Percentiles rank a stretch among this genome's conserved stretches.
These are phyloP conservation scores for Chlorella ohadii DNA, from an alignment of 139 green algal genomes.

Conservation along the genomic window DNA sequence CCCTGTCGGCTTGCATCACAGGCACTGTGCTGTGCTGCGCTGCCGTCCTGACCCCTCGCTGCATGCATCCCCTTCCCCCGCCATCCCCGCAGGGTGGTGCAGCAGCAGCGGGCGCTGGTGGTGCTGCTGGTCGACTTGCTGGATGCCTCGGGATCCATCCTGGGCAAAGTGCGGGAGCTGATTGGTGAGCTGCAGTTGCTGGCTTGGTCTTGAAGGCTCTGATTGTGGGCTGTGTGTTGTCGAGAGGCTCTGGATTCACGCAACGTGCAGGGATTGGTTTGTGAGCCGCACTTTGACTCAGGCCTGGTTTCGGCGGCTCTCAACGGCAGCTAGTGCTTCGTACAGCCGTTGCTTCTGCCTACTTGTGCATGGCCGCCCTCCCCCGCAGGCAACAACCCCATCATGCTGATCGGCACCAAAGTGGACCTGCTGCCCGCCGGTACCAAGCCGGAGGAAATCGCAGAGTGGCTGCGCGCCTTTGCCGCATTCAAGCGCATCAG, in stretches of 20 bases:
- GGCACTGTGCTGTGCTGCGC: not conserved
- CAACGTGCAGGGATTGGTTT: too few relatives aligned
- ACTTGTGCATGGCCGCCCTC: too few relatives aligned
- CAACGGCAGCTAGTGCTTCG: too few relatives aligned
- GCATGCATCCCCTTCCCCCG: not conserved
- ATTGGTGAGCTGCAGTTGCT: constrained; percentile 44
- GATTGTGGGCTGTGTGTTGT: not conserved
- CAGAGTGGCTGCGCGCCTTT: constrained; percentile 78
- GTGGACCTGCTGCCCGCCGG: constrained; percentile 88
- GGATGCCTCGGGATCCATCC: constrained; percentile 82
- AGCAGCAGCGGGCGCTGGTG: constrained; percentile 63
- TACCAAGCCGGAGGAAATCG: constrained; percentile 56
- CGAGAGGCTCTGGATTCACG: too few relatives aligned
- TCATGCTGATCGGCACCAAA: constrained; percentile 95
- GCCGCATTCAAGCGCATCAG: constrained; percentile 72
- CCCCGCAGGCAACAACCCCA: constrained; percentile 89
- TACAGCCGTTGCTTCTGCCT: too few relatives aligned
- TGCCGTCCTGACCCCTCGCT: not conserved
- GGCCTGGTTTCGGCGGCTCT: too few relatives aligned
- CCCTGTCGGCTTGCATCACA: too few relatives aligned
- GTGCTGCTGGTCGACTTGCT: constrained; percentile 92
- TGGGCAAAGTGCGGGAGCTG: constrained; percentile 83
- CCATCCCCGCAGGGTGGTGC: constrained; percentile 52
- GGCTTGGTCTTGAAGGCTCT: too few relatives aligned
- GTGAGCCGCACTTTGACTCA: too few relatives aligned